A percentile compares a stretch with the other conserved stretches of the same genome.
These are phyloP conservation scores for Cynanchum wilfordii DNA, from an alignment of 257 asterid genomes.

Conservation along the genomic window DNA sequence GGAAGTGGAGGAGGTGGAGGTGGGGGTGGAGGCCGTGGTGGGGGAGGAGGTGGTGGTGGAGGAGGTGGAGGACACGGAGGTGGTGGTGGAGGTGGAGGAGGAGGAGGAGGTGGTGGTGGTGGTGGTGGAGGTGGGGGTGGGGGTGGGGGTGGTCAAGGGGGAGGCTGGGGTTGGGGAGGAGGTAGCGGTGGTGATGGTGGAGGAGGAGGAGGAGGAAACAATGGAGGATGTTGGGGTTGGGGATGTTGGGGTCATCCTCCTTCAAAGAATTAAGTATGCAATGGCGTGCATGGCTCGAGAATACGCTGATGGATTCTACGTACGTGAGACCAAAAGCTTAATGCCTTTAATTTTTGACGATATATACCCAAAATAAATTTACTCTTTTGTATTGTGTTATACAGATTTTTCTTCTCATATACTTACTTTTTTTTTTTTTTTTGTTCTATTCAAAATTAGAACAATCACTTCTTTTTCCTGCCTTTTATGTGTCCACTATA, in stretches of 20 bases:
- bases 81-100: background rate
- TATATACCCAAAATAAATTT: background rate
- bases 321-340: background rate
- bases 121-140: constrained; percentile 33
- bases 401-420: no score
- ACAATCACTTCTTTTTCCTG: no score
- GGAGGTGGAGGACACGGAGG: background rate
- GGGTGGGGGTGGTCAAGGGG: constrained; percentile 7
- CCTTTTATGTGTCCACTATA: no score
- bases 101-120: constrained; percentile 4
- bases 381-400: background rate
- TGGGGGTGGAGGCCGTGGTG: background rate
- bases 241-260: constrained; percentile 32
- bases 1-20: background rate
- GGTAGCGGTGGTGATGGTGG: background rate
- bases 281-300: constrained; percentile 1
- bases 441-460: no score
- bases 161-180: background rate
- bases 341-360: background rate
- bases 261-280: constrained; percentile 2
- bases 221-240: background rate
- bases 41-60: background rate
- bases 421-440: no score
- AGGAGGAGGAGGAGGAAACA: background rate
- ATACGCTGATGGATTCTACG: background rate